phyloP scores from a whole-genome alignment of 768 basidiomycete genomes.

The Boletus vermiculosoides region DNA sequence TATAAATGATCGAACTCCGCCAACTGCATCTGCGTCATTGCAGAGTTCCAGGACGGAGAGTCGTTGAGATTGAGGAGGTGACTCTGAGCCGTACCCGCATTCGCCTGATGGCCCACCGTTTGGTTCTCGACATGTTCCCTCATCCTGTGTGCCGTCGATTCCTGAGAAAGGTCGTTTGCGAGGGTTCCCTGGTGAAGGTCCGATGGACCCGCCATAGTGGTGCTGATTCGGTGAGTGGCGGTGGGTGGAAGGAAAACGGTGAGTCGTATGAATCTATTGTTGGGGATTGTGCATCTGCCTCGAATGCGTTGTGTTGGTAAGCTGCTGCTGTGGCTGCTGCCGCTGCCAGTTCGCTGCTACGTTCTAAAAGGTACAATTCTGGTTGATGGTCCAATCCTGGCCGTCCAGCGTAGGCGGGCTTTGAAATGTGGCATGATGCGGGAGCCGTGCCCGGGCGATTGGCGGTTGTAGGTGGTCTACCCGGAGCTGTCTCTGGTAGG shows the following conservation, averaged over 20 bases:
- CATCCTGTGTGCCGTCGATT: constrained; percentile 48
- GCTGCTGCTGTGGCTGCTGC: constrained; percentile 31
- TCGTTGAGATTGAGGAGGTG: constrained; percentile 74
- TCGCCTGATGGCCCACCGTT: constrained; percentile 32
- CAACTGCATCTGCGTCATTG: constrained; percentile 61
- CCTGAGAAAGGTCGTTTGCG: constrained; percentile 64
- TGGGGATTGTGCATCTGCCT: constrained; percentile 33
- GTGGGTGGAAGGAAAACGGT: constrained; percentile 79
- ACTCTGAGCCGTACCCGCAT: constrained; percentile 71
- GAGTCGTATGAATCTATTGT: constrained; percentile 47
- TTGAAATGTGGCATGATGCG: constrained; percentile 54
- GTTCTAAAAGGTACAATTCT: constrained; percentile 42
- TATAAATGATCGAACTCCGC: constrained; percentile 49
- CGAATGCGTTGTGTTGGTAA: constrained; percentile 30
- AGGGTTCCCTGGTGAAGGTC: constrained; percentile 43
- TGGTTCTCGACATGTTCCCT: constrained; percentile 40
- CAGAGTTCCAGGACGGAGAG: constrained; percentile 88
- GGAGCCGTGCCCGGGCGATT: constrained; percentile 72
- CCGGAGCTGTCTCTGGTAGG: constrained; percentile 52
- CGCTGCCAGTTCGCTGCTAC: constrained; percentile 39
- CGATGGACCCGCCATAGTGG: constrained; percentile 32
- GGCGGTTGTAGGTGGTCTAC: constrained; percentile 58
- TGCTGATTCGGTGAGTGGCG: constrained; percentile 44
- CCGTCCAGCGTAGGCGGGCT: constrained; percentile 48
- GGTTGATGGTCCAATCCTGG: constrained; percentile 52